These are phyloP conservation scores for Alternaria atra DNA, from an alignment of 2,329 filamentous ascomycete species.

Conservation along the genomic window DNA sequence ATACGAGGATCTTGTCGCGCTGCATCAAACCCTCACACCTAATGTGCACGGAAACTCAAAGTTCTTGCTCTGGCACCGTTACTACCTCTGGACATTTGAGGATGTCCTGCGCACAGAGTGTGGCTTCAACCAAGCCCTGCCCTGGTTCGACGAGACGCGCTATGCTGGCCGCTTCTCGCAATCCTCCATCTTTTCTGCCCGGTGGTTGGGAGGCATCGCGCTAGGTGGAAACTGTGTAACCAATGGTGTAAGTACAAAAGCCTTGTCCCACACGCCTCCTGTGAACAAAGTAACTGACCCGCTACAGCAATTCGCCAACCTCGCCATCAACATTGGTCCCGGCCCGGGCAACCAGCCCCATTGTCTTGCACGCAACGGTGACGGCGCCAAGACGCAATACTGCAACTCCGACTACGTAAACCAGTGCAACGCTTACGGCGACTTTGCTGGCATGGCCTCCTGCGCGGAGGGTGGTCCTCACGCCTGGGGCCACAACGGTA, in stretches of 20 bases:
- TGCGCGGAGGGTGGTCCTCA: conserved; percentile 44
- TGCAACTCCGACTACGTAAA: conserved; percentile 39
- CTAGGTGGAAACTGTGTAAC: conserved; percentile 41
- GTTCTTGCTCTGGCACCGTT: conserved; percentile 57
- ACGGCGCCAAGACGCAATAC: conserved; percentile 37
- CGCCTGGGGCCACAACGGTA: conserved; percentile 49
- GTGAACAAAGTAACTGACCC: conserved; percentile 9
- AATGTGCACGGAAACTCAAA: conserved; percentile 47
- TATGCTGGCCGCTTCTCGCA: conserved; percentile 42
- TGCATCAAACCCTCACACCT: conserved; percentile 46
- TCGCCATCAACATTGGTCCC: conserved; percentile 44
- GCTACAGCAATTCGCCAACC: conserved; percentile 43
- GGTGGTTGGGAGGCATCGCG: conserved; percentile 39
- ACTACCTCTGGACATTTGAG: conserved; percentile 55
- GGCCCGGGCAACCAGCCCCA: conserved; percentile 37
- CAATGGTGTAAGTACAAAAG: conserved; percentile 41
- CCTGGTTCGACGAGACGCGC: conserved; percentile 50
- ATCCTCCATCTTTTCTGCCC: conserved; percentile 42
- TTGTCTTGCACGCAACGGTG: conserved; percentile 44
- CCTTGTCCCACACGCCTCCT: background rate
- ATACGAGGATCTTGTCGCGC: conserved; percentile 47
- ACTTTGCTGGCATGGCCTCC: conserved; percentile 41
- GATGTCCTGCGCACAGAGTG: conserved; percentile 54
- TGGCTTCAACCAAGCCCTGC: conserved; percentile 51
- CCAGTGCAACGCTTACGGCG: conserved; percentile 34